These are phyloP conservation scores for Inonotus obliquus DNA, from an alignment of 1,284 basidiomycete genomes.

Conservation along the genomic window DNA sequence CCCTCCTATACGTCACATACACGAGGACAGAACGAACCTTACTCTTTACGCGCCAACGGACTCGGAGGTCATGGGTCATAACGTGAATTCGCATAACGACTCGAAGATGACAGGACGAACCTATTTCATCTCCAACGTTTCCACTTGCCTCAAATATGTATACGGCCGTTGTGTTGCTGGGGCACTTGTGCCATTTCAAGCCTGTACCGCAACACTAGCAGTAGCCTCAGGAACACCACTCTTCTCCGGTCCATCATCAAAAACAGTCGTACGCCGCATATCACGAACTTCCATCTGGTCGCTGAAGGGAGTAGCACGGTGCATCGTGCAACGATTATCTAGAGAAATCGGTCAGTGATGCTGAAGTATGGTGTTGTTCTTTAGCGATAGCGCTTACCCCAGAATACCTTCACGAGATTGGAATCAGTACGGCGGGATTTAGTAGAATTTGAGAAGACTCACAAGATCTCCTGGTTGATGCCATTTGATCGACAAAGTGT, in stretches of 20 bases:
- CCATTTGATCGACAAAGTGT: conserved; percentile 26
- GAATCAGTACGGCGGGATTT: not conserved
- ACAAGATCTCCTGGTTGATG: conserved; percentile 27
- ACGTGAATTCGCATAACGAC: no score
- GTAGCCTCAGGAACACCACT: conserved; percentile 10
- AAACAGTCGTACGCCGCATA: conserved; percentile 24
- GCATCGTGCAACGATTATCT: conserved; percentile 23
- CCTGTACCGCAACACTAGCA: not conserved
- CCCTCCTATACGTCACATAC: no score
- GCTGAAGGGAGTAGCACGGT: conserved; percentile 21
- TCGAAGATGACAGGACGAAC: no score
- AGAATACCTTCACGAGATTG: conserved; percentile 12
- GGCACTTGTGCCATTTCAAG: no score
- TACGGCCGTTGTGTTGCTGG: no score
- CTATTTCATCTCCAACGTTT: no score
- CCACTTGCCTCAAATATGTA: no score
- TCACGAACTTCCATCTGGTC: conserved; percentile 23
- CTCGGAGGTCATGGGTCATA: no score
- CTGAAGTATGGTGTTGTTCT: not conserved
- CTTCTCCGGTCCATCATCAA: conserved; percentile 19
- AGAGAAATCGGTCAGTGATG: not conserved
- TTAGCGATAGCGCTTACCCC: conserved; percentile 13
- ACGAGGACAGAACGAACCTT: no score
- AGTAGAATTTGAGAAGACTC: conserved; percentile 5
- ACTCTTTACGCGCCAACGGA: no score